These are phyloP conservation scores for Alopecurus myosuroides DNA, from an alignment of 176 grass and related monocot species.

Conservation along the genomic window DNA sequence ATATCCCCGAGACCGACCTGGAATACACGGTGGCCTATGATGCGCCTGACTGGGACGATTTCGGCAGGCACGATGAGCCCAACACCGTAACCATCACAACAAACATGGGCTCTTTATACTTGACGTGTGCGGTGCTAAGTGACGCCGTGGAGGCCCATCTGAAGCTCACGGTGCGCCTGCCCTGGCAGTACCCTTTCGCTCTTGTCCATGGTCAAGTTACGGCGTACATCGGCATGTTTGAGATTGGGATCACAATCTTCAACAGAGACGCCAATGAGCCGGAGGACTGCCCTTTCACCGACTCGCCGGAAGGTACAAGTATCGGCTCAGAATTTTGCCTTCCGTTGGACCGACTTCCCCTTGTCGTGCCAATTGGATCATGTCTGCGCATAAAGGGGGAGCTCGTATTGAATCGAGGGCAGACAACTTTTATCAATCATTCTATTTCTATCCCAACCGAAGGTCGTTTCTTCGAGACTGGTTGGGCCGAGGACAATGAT, in stretches of 20 bases:
- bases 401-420: background rate
- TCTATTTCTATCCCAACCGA: background rate
- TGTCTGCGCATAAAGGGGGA: background rate
- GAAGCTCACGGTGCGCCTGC: background rate
- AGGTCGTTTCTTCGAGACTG: background rate
- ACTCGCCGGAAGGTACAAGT: background rate
- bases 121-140: background rate
- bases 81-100: background rate
- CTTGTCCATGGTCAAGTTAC: background rate
- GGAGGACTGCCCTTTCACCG: background rate
- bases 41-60: too few species aligned
- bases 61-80: background rate
- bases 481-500: background rate
- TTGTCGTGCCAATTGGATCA: background rate
- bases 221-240: background rate
- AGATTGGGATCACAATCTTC: background rate
- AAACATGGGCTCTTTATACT: background rate
- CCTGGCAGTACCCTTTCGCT: background rate
- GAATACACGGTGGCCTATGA: background rate
- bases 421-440: background rate
- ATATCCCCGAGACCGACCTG: background rate
- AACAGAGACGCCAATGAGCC: background rate
- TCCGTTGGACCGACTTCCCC: background rate
- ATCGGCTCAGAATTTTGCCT: background rate
- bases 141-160: background rate